Base-by-base conservation (phyloP, 2,329 filamentous ascomycete species). In the Cryphonectria nitschkei region DNA sequence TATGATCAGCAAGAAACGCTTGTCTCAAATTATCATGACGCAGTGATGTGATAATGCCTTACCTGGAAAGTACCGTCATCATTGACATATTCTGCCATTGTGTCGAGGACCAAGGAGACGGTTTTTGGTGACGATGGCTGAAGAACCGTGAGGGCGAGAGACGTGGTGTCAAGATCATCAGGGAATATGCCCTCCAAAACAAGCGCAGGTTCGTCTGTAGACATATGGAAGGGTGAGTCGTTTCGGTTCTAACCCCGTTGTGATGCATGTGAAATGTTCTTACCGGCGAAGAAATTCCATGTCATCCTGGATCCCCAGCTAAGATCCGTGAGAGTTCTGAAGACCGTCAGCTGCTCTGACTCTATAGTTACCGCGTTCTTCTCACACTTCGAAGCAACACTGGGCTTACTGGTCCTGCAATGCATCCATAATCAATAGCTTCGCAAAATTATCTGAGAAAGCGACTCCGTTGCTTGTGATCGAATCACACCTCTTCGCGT, bases 81-180 rank as follows among this genome's bases (percentile, higher is more conserved):
- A 8, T 61, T 61, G 29, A 39, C 58, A 61, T 61, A 61, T 39
- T 22, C 22, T 2, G 16, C 58, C 58, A 61, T 61, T 39, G 34
- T 32, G 16, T 61, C 16, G 16, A 61, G 58, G 22, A 39, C 19
- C 13, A 5, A 61, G 16, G 58, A 34, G 29, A 61, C 34, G 22
- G 34, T 9, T 14, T 61, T 29, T 5, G 5, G 7, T 22, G 54
- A 32, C 14, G 58, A 14, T 34, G 32, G 58, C 7, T 70, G 73
- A 52, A 80, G 74, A 3, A 75, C 73, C 26, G 75, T 74, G 32
- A 80, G 69, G 22, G 77, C 77, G 11, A 77, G 72, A 13, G 79
- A 75, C 8, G 80, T 81, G 29, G 77, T 79, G 71, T 81, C 79
- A 34, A 81, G 70, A 66, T 81, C 80, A 68, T 79, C 73, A 2